phyloP scores from a whole-genome alignment of 768 basidiomycete genomes.

The Leucocoprinus sp. region DNA sequence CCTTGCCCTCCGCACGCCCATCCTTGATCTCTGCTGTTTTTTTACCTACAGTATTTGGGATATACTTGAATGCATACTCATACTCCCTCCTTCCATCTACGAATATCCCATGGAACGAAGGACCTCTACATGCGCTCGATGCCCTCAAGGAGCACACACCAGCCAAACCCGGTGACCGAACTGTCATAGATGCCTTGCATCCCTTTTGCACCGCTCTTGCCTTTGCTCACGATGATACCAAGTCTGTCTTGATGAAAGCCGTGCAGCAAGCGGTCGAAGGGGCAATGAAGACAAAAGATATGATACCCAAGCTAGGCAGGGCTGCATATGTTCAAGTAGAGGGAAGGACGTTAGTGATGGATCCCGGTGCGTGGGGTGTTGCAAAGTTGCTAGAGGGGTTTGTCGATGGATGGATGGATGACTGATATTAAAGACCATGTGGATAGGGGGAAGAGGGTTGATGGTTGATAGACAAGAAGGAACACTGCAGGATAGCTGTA shows the following conservation, averaged over 20 bases:
- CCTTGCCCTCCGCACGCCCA: slow-evolving; percentile 5
- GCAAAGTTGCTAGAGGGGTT: slow-evolving; percentile 33
- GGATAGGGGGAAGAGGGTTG: no score
- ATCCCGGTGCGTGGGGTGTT: slow-evolving; percentile 53
- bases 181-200: slow-evolving; percentile 44
- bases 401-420: slow-evolving; percentile 1
- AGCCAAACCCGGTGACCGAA: slow-evolving; percentile 47
- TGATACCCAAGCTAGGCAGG: slow-evolving; percentile 39
- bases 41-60: slow-evolving; percentile 29
- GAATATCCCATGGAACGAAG: background rate
- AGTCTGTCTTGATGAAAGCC: slow-evolving; percentile 23
- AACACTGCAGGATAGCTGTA: no score
- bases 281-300: slow-evolving; percentile 38
- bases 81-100: slow-evolving; percentile 12
- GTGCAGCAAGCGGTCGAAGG: slow-evolving; percentile 31
- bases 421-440: background rate
- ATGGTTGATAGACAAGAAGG: no score
- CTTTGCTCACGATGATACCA: slow-evolving; percentile 11
- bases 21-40: background rate
- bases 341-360: slow-evolving; percentile 21
- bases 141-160: slow-evolving; percentile 36
- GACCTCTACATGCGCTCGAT: slow-evolving; percentile 19
- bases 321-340: slow-evolving; percentile 30
- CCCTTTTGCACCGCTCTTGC: slow-evolving; percentile 35
- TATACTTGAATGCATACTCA: slow-evolving; percentile 34